Evolutionary conservation across 805 yeast species (phyloP), one percentile per base, ranked within the genome.

Genomic region (Grigorovia jiainica): DNA sequence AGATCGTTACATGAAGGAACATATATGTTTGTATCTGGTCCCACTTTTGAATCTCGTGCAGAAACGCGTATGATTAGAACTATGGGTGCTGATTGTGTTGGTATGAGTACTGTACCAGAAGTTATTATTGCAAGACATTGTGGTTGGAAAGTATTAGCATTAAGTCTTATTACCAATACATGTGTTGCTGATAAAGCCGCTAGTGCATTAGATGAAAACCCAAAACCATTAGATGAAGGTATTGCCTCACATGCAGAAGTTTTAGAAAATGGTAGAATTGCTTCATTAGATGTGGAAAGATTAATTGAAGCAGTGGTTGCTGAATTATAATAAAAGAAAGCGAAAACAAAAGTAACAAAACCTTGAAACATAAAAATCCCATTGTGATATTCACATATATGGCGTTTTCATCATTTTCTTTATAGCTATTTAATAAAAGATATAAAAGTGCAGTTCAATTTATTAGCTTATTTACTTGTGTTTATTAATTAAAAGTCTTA

Each of bases 71-170:
- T 80, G 70, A 67, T 90, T 37, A 62, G 78, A 45, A 51, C 65
- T 5, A 49, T 82, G 23, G 97, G 97, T 8, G 96, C 86, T 40
- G 97, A 90, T 61, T 84, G 92, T 0, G 97, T 89, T 2, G 97
- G 97, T 4, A 90, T 90, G 98, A 83, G 95, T 43, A 92, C 97
- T 0, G 97, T 90, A 27, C 97, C 98, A 0, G 98, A 90, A 63
- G 95, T 87, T 2, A 77, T 87, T 46, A 82, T 87, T 16, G 97
- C 96, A 2, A 78, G 95, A 59, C 97, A 92, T 60, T 73, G 79
- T 45, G 95, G 89, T 1, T 63, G 92, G 66, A 72, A 68, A 48
- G 95, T 87, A 5, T 66, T 90, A 47, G 97, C 97, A 0, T 61
- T 90, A 34, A 82, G 92, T 48, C 70, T 92, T 46, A 81, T 90